Percentiles rank a stretch among this genome's conserved stretches.
Evolutionary conservation across 495 filamentous ascomycete species (phyloP).

Genomic region (Penicillium chermesinum): DNA sequence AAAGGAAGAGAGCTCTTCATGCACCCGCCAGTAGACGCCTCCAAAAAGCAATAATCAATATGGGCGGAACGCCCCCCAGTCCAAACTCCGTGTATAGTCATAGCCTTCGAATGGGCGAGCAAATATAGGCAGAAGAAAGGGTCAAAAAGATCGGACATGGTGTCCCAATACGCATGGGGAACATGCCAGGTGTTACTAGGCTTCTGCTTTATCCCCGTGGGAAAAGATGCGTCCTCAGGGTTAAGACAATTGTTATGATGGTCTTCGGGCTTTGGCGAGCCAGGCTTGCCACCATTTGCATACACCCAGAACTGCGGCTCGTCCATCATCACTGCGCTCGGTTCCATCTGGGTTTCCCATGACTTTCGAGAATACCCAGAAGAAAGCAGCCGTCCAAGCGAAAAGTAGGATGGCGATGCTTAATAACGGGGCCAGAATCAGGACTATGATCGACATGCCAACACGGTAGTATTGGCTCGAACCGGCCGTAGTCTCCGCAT

Average conservation of each 20-base stretch:
- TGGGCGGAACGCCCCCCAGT: not conserved
- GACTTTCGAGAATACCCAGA: conserved; percentile 59
- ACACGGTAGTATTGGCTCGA: conserved; percentile 28
- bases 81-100: conserved; percentile 1
- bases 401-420: conserved; percentile 49
- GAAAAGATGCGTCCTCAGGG: not conserved
- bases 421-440: conserved; percentile 51
- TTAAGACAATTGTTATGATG: conserved; percentile 8
- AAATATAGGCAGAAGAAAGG: conserved; percentile 1
- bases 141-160: too few relatives aligned
- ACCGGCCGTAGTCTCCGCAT: conserved; percentile 17
- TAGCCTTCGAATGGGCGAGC: not conserved
- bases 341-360: conserved; percentile 60
- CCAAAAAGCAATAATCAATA: not conserved
- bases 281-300: conserved; percentile 58
- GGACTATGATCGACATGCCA: conserved; percentile 42
- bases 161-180: too few relatives aligned
- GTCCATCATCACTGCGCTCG: conserved; percentile 57
- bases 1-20: not conserved
- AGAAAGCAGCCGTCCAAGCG: conserved; percentile 56
- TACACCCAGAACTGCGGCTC: conserved; percentile 55
- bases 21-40: not conserved
- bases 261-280: conserved; percentile 41
- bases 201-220: not conserved
- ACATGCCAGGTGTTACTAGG: not conserved